phyloP scores from a whole-genome alignment of 208 protist species.

The Leishmania major region DNA sequence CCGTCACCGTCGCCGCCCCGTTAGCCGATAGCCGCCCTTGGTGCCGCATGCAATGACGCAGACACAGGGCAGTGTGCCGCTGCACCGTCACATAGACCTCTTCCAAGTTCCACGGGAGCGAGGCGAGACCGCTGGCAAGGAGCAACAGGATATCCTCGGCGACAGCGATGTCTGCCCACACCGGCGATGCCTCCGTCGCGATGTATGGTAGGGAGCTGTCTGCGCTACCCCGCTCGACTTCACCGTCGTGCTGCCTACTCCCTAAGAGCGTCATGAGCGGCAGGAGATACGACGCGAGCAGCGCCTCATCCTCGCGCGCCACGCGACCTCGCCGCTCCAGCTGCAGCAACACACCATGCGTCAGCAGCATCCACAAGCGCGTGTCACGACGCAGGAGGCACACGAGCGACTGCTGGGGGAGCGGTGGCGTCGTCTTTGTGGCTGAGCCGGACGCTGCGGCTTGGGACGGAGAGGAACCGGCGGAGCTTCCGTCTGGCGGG shows the following conservation, averaged over 20 bases:
- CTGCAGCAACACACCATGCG: slow-evolving; percentile 40
- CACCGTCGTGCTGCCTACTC: background rate
- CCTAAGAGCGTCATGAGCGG: slow-evolving; percentile 29
- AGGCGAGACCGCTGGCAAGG: slow-evolving; percentile 20
- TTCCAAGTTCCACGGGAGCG: slow-evolving; percentile 47
- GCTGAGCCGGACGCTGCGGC: slow-evolving; percentile 26
- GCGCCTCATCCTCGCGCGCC: slow-evolving; percentile 34
- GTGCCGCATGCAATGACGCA: slow-evolving; percentile 3
- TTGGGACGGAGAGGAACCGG: slow-evolving; percentile 29
- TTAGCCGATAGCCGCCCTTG: background rate
- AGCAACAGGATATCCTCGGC: slow-evolving; percentile 22
- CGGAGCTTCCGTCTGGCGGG: background rate
- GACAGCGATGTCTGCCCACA: slow-evolving; percentile 8
- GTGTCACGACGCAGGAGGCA: slow-evolving; percentile 27
- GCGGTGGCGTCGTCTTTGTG: background rate
- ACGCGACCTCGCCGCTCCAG: slow-evolving; percentile 44
- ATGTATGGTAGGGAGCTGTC: background rate
- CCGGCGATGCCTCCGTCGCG: background rate
- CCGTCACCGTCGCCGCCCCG: background rate
- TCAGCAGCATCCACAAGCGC: slow-evolving; percentile 44
- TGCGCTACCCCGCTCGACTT: background rate
- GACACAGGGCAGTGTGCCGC: slow-evolving; percentile 36
- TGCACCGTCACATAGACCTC: slow-evolving; percentile 36
- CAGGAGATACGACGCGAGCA: slow-evolving; percentile 29
- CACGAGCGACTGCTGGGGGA: background rate